Conservation (phyloP, 768 basidiomycete species). For the Hericium rajendrae region DNA sequence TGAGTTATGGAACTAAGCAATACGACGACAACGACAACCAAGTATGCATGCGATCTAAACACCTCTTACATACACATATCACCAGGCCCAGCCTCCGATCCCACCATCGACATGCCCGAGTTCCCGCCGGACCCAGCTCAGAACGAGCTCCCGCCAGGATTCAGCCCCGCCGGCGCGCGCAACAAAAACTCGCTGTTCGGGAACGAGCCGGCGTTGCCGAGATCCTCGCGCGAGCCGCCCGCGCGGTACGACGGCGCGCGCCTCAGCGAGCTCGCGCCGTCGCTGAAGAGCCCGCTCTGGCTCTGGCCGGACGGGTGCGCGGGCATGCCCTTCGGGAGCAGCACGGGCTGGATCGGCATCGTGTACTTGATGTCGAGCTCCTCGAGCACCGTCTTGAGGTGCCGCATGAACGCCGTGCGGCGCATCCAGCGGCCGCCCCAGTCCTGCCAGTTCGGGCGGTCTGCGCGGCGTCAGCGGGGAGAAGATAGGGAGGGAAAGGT, state of each 20-base stretch:
- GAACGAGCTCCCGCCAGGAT: constrained; percentile 1
- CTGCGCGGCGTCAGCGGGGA: constrained; percentile 22
- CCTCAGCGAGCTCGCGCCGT: constrained; percentile 5
- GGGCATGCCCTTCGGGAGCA: constrained; percentile 30
- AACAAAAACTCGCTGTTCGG: constrained; percentile 5
- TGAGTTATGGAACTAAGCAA: no score
- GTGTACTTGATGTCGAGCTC: constrained; percentile 65
- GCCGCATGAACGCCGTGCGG: constrained; percentile 66
- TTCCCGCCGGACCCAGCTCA: not conserved
- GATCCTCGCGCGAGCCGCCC: not conserved
- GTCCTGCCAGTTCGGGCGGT: constrained; percentile 79
- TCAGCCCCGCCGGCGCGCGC: constrained; percentile 1
- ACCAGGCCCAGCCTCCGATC: no score
- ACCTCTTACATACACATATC: no score
- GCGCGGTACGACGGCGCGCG: constrained; percentile 1
- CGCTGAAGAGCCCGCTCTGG: not conserved
- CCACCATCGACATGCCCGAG: no score
- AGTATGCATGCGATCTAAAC: no score
- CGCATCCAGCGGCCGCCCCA: constrained; percentile 77
- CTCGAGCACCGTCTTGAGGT: constrained; percentile 61
- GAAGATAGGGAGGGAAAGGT: not conserved
- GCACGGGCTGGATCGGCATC: constrained; percentile 64
- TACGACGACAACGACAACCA: no score
- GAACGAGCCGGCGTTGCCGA: constrained; percentile 7
- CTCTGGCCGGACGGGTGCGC: not conserved